These are phyloP conservation scores for Ceratorhiza oryzae-sativae DNA, from an alignment of 1,284 basidiomycete genomes.

Conservation along the genomic window DNA sequence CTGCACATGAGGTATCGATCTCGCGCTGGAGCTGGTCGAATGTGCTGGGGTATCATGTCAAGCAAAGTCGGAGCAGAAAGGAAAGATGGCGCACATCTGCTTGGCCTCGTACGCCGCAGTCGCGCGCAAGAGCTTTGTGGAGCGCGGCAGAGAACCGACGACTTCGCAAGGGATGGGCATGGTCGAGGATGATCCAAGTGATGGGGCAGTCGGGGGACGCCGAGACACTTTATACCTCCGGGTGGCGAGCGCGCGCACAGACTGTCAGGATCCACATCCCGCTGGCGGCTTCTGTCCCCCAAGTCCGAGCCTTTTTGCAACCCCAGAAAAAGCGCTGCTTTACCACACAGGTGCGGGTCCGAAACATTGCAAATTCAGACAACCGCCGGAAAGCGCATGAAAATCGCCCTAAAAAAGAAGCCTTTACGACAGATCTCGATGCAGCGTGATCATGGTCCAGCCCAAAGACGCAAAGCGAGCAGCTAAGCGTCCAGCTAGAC, in stretches of 20 bases:
- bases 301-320: neutral
- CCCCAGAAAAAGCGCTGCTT: conserved; percentile 13
- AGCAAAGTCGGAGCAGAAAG: neutral
- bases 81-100: conserved; percentile 31
- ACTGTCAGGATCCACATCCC: conserved; percentile 2
- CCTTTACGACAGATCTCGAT: too few relatives aligned
- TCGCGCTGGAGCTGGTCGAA: conserved; percentile 40
- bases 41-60: conserved; percentile 4
- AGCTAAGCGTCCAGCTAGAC: too few relatives aligned
- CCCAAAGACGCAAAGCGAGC: too few relatives aligned
- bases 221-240: neutral
- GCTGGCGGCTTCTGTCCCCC: neutral
- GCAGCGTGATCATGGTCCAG: too few relatives aligned
- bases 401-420: too few relatives aligned
- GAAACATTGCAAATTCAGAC: neutral
- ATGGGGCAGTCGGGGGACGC: neutral
- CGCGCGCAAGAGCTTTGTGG: conserved; percentile 43
- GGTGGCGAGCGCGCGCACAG: conserved; percentile 1
- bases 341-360: conserved; percentile 2
- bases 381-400: neutral
- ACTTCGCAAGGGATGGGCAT: conserved; percentile 39
- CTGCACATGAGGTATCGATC: conserved; percentile 44
- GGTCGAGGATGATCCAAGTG: neutral
- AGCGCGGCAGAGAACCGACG: conserved; percentile 40
- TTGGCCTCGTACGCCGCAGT: conserved; percentile 44